phyloP scores from a whole-genome alignment of 2,329 filamentous ascomycete species.

The Aureobasidium sp. region DNA sequence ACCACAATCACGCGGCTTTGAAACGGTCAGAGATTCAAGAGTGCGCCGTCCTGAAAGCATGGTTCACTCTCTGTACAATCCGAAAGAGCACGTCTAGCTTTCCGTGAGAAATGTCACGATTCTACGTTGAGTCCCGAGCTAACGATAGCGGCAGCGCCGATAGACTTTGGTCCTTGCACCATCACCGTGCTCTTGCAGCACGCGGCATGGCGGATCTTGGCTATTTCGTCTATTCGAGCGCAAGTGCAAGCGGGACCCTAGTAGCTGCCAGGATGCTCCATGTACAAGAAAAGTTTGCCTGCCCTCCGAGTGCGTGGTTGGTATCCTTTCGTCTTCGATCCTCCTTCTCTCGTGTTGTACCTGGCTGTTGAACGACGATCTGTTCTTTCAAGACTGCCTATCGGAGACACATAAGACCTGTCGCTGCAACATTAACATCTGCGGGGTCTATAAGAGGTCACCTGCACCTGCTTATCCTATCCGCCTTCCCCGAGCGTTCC shows the following conservation, averaged over 20 bases:
- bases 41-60: not conserved
- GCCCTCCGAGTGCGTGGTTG: not conserved
- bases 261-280: not conserved
- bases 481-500: not conserved
- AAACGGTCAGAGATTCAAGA: not conserved
- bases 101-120: not conserved
- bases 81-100: not conserved
- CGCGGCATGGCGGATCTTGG: not conserved
- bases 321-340: not conserved
- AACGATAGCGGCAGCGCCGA: not conserved
- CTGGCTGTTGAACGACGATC: not conserved
- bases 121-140: not conserved
- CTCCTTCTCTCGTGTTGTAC: not conserved
- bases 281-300: slow-evolving; percentile 7
- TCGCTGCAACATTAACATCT: not conserved
- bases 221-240: not conserved
- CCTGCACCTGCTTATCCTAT: not conserved
- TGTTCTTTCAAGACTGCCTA: not conserved
- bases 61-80: not conserved
- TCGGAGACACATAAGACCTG: not conserved
- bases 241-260: slow-evolving; percentile 1
- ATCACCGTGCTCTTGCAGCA: not conserved
- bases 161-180: not conserved
- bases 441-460: slow-evolving; percentile 3
- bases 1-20: not conserved